phyloP scores from a whole-genome alignment of 2,329 filamentous ascomycete genomes.

The Aspergillus transmontanensis region DNA sequence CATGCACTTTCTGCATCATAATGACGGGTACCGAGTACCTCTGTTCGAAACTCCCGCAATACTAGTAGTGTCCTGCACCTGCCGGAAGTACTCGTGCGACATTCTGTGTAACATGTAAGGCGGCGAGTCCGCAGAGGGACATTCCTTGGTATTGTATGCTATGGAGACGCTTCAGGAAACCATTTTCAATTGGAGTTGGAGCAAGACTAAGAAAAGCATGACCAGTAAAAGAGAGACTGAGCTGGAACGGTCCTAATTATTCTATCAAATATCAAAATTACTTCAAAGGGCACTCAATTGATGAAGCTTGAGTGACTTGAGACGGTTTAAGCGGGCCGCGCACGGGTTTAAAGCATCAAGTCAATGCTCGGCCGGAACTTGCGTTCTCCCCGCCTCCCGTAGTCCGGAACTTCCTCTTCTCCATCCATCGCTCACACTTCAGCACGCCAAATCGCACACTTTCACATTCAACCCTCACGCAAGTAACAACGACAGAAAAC shows the following conservation, averaged over 20 bases:
- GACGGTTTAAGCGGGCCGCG: background rate
- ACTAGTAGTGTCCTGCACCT: constrained; percentile 15
- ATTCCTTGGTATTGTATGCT: background rate
- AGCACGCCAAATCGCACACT: constrained; percentile 6
- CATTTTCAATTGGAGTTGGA: background rate
- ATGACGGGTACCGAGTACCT: background rate
- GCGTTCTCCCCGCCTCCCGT: constrained; percentile 39
- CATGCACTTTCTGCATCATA: background rate
- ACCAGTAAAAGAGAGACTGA: background rate
- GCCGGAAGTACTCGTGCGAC: constrained; percentile 23
- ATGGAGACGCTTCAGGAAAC: background rate
- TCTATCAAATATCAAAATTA: background rate
- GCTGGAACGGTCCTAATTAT: background rate
- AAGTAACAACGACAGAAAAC: constrained; percentile 8
- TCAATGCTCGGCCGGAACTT: constrained; percentile 23
- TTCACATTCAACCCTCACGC: constrained; percentile 4
- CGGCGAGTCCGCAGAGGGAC: constrained; percentile 4
- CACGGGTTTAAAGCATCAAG: constrained; percentile 12
- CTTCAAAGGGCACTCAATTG: background rate
- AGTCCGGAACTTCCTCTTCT: constrained; percentile 31
- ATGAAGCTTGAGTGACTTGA: background rate
- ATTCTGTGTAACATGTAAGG: constrained; percentile 21
- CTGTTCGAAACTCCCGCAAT: constrained; percentile 10
- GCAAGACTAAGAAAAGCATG: background rate
- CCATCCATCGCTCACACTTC: constrained; percentile 23